phyloP scores from a whole-genome alignment of 2,329 filamentous ascomycete genomes.

The Xylaria sp. region DNA sequence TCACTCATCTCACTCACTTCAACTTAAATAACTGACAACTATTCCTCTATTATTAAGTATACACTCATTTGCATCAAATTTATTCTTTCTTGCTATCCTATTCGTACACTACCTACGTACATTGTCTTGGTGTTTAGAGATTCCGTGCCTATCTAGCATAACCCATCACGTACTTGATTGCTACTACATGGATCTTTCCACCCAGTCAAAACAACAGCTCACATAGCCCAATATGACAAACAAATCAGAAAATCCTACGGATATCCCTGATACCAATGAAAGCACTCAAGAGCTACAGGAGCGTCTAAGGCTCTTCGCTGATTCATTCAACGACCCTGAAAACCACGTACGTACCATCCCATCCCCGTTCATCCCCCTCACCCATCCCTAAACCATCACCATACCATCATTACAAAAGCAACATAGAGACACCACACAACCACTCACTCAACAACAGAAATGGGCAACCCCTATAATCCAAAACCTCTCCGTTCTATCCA shows the following conservation, averaged over 20 bases:
- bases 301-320: slow-evolving; percentile 14
- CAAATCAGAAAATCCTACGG: not conserved
- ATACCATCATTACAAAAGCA: no score
- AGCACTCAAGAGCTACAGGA: slow-evolving; percentile 20
- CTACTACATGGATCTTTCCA: no score
- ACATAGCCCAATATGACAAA: slow-evolving; percentile 14
- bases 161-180: no score
- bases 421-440: no score
- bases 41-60: no score
- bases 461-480: slow-evolving; percentile 53
- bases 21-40: no score
- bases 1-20: not conserved
- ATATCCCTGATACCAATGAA: not conserved
- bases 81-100: no score
- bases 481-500: slow-evolving; percentile 48
- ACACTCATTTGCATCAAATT: no score
- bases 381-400: not conserved
- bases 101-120: no score
- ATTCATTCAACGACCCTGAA: slow-evolving; percentile 16
- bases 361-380: not conserved
- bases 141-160: no score
- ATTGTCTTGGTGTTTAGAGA: no score
- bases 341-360: slow-evolving; percentile 20
- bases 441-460: slow-evolving; percentile 44
- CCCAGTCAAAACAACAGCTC: no score